Evolutionary conservation across 2,329 filamentous ascomycete genomes (phyloP), one percentile per base, ranked within the genome.

Genomic region (Cercospora zeae-maydis): DNA sequence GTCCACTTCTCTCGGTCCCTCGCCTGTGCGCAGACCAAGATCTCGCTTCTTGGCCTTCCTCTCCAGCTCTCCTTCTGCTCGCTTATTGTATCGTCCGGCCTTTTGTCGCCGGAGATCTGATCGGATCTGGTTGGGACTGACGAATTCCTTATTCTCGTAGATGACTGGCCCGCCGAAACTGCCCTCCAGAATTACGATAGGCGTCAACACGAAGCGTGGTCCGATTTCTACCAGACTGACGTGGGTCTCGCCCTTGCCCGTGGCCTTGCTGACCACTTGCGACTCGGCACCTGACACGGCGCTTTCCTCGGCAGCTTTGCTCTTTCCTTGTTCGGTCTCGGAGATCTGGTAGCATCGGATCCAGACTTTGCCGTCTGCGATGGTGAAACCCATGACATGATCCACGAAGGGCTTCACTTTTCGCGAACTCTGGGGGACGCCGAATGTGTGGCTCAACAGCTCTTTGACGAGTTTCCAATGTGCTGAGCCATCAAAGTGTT

Each of bases 111-210:
- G 83, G 70, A 96, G 77, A 67, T 98, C 95, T 42, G 91, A 83
- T 69, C 95, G 84, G 67, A 98, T 86, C 79, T 97, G 72, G 84
- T 99, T 99, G 9, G 95, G 95, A 69, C 90, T 95, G 59, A 99
- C 91, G 72, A 96, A 99, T 76, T 96, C 89, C 83, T 92, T 95
- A 81, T 98, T 98, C 82, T 98, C 92, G 79, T 96, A 99, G 74
- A 99, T 96, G 68, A 98, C 92, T 2, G 95, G 93, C 0, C 95
- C 95, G 59, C 93, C 93, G 71, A 99, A 98, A 65, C 90, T 93
- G 47, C 92, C 92, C 76, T 99, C 95, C 71, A 96, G 87, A 69
- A 98, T 96, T 62, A 98, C 88, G 68, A 97, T 97, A 0, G 95
- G 93, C 27, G 92, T 97, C 56, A 97, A 81, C 31, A 97, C 92